These are phyloP conservation scores for Centaurea solstitialis DNA, from an alignment of 129 eudicot genomes.

Conservation along the genomic window DNA sequence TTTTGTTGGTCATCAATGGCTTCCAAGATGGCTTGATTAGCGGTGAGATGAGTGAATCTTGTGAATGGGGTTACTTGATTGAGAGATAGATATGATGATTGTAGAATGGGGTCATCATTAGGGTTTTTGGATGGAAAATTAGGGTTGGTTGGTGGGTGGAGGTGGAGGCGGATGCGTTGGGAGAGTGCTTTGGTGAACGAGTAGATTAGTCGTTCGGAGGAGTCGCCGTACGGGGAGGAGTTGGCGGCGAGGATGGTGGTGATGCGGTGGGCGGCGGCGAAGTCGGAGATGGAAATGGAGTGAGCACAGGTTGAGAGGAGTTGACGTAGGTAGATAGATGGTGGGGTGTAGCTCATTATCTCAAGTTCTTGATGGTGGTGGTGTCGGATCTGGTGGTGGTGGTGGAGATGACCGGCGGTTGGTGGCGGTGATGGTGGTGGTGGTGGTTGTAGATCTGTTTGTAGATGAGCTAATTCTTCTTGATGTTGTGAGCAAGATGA, in stretches of 20 bases:
- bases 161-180: slow-evolving; percentile 44
- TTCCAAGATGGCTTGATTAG: slow-evolving; percentile 94
- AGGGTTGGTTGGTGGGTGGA: no score
- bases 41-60: slow-evolving; percentile 79
- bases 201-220: slow-evolving; percentile 66
- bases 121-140: no score
- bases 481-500: slow-evolving; percentile 27
- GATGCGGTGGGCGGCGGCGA: slow-evolving; percentile 72
- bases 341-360: slow-evolving; percentile 31
- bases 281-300: slow-evolving; percentile 63
- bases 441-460: slow-evolving; percentile 31
- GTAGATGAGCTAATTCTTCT: slow-evolving; percentile 28
- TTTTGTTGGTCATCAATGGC: slow-evolving; percentile 39
- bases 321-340: slow-evolving; percentile 66
- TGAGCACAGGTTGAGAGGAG: slow-evolving; percentile 77
- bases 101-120: slow-evolving; percentile 38
- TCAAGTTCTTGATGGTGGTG: neutral
- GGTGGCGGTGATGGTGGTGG: no score
- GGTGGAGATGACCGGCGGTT: slow-evolving; percentile 31
- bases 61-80: slow-evolving; percentile 86
- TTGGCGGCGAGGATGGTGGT: slow-evolving; percentile 49
- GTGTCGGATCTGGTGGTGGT: slow-evolving; percentile 37
- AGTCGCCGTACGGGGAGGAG: slow-evolving; percentile 70
- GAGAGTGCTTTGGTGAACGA: slow-evolving; percentile 61
- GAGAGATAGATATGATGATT: slow-evolving; percentile 61